A percentile compares a stretch with the other conserved stretches of the same genome.
These are phyloP conservation scores for Brassica hybrid DNA, from an alignment of 441 rosid species.

Conservation along the genomic window DNA sequence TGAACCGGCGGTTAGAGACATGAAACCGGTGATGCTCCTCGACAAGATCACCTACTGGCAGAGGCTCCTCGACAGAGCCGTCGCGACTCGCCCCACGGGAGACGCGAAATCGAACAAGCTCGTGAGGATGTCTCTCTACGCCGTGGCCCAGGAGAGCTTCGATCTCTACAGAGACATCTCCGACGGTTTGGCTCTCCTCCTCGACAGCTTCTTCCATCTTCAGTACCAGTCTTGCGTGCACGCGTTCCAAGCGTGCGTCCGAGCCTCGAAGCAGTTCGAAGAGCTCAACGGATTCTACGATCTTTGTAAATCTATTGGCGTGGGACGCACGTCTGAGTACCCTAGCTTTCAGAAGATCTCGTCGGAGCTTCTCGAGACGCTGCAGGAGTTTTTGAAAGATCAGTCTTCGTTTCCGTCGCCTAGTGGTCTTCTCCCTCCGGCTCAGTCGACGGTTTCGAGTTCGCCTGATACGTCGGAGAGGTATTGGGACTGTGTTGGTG, in stretches of 20 bases:
- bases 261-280: slow-evolving; percentile 70
- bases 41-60: slow-evolving; percentile 77
- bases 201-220: slow-evolving; percentile 81
- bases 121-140: slow-evolving; percentile 56
- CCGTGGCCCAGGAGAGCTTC: slow-evolving; percentile 73
- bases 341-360: slow-evolving; percentile 78
- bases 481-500: slow-evolving; percentile 6
- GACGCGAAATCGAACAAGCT: slow-evolving; percentile 59
- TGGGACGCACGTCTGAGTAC: slow-evolving; percentile 83
- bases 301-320: slow-evolving; percentile 53
- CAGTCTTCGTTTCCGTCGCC: slow-evolving; percentile 60
- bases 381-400: slow-evolving; percentile 80
- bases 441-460: slow-evolving; percentile 32
- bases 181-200: slow-evolving; percentile 65
- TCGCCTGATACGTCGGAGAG: slow-evolving; percentile 1
- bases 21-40: slow-evolving; percentile 71
- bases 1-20: slow-evolving; percentile 49
- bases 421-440: slow-evolving; percentile 35
- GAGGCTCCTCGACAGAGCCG: slow-evolving; percentile 72
- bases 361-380: slow-evolving; percentile 68
- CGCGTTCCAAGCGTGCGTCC: slow-evolving; percentile 70
- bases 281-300: slow-evolving; percentile 67
- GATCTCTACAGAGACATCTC: slow-evolving; percentile 78
- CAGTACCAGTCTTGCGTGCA: slow-evolving; percentile 68
- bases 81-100: slow-evolving; percentile 70